Base-by-base conservation (phyloP, 805 yeast species). In the Suhomyces prunicola region DNA sequence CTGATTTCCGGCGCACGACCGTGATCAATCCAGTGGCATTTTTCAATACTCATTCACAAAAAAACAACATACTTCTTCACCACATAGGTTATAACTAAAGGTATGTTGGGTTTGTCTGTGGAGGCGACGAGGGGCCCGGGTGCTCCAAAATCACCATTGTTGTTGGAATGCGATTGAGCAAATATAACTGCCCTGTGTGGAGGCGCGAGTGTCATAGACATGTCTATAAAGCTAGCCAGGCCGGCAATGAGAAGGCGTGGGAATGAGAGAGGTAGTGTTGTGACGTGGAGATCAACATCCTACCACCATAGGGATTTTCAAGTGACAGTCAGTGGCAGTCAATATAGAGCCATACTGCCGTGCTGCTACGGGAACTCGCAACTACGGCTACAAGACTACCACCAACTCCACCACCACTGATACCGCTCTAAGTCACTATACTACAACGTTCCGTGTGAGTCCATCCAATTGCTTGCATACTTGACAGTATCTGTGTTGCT, bases 1-100 rank as follows among this genome's bases (percentile, higher is more conserved):
- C 42, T 39, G 42, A 39, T 39, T 39, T 39, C 19, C 42, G 23
- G 42, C 42, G 42, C 42, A 39, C 42, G 42, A 39, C 42, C 42
- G 24, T 17, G 42, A n/a, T 36, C 19, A 39, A 39, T 39, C 42
- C 42, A 39, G 19, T 39, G 15, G 24, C 24, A 24, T 17, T 39
- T 39, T 39, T 39, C 42, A n/a, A 39, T 19, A 15, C 42, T 17
- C 23, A 39, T 39, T 39, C n/a, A 35, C 41, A 29, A 15, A 39
- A 39, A 39, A 17, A 39, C 24, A 39, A 17, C 42, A 39, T 39
- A 39, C 42, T 39, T 39, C 42, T 39, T 39, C 24, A 39, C 42
- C 42, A 39, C 23, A 39, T 19, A 39, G 23, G 42, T 39, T 39
- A 17, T 39, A 17, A 39, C 24, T 39, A 39, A 39, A 39, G 40